These are phyloP conservation scores for Planoprotostelium fungivorum DNA, from an alignment of 78 protist species.

Conservation along the genomic window DNA sequence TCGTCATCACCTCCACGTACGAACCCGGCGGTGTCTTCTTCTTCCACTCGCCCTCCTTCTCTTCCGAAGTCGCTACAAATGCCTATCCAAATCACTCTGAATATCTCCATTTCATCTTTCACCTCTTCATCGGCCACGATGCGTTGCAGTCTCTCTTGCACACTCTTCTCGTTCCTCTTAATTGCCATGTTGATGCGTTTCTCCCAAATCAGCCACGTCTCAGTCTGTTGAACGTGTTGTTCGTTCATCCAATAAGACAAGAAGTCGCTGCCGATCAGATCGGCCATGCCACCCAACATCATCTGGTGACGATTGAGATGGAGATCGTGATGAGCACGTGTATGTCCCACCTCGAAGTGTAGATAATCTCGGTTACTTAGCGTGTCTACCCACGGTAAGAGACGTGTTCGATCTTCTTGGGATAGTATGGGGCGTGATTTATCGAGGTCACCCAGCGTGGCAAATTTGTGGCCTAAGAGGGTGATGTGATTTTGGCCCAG, in stretches of 20 bases:
- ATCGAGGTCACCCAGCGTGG: not conserved
- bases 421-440: not conserved
- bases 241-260: not conserved
- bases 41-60: not conserved
- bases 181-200: not conserved
- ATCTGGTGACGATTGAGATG: no score
- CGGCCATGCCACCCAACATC: no score
- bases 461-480: not conserved
- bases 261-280: no score
- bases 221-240: not conserved
- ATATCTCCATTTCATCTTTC: not conserved
- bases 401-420: not conserved
- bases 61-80: not conserved
- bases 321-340: not conserved
- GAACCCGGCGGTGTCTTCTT: not conserved
- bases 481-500: not conserved
- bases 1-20: not conserved
- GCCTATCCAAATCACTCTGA: not conserved
- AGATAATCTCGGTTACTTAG: not conserved
- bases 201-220: not conserved
- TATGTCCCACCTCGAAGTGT: not conserved
- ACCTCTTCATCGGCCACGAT: not conserved
- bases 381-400: not conserved
- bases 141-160: no score
- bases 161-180: not conserved